A percentile compares a stretch with the other conserved stretches of the same genome.
Evolutionary conservation across 768 basidiomycete species (phyloP).

Genomic region (Hortiboletus campestris): DNA sequence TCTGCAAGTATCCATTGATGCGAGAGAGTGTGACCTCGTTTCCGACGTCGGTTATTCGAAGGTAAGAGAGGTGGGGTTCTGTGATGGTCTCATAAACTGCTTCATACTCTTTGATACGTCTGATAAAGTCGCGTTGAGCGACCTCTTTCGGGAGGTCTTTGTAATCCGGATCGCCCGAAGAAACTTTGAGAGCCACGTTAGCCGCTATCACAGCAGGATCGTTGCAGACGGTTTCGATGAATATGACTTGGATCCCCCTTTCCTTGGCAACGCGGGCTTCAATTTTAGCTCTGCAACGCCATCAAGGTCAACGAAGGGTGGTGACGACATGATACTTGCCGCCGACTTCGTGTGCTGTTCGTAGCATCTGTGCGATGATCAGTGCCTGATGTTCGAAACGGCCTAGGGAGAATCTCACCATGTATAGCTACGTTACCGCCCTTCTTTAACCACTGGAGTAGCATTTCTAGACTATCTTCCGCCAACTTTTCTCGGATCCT

Average conservation of each 20-base stretch:
- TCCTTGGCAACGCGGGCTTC: conserved; percentile 82
- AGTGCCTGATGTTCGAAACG: neutral
- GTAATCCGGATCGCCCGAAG: conserved; percentile 97
- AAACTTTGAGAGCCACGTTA: conserved; percentile 94
- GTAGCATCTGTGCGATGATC: conserved; percentile 75
- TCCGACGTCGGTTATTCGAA: conserved; percentile 92
- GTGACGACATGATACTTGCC: conserved; percentile 42
- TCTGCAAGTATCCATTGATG: conserved; percentile 94
- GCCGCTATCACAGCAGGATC: conserved; percentile 93
- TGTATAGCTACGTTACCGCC: conserved; percentile 98
- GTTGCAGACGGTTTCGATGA: conserved; percentile 92
- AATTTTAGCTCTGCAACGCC: conserved; percentile 65
- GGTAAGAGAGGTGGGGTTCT: conserved; percentile 86
- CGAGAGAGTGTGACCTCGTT: conserved; percentile 80
- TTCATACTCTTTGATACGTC: conserved; percentile 91
- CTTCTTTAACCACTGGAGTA: conserved; percentile 92
- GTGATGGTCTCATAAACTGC: conserved; percentile 93
- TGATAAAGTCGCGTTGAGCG: conserved; percentile 87
- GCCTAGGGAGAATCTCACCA: conserved; percentile 46
- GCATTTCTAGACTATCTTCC: conserved; percentile 88
- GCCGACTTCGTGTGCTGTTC: conserved; percentile 78
- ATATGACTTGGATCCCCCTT: conserved; percentile 84
- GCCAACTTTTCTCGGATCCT: conserved; percentile 79
- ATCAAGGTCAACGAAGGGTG: neutral
- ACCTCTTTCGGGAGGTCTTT: conserved; percentile 80